Evolutionary conservation across 805 yeast genomes (phyloP).

Genomic region (Starmerella geochares): DNA sequence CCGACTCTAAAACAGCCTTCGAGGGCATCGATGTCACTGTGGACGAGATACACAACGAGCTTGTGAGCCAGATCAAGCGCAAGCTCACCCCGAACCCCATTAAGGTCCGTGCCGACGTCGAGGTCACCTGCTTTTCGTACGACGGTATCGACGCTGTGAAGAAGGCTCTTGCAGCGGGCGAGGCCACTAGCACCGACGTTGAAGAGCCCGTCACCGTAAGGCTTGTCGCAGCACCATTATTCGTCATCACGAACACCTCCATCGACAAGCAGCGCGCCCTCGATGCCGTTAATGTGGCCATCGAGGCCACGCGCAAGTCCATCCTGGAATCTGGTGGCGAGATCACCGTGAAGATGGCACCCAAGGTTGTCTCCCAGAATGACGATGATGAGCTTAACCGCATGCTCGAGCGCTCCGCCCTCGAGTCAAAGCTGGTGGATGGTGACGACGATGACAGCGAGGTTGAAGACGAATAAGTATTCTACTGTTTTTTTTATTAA

Average conservation of each 20-base stretch:
- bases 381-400: slow-evolving; percentile 98
- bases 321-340: slow-evolving; percentile 72
- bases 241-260: slow-evolving; percentile 85
- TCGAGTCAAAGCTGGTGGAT: slow-evolving; percentile 74
- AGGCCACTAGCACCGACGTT: slow-evolving; percentile 61
- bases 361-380: slow-evolving; percentile 96
- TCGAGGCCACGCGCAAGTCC: slow-evolving; percentile 58
- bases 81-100: slow-evolving; percentile 97
- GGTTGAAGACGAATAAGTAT: slow-evolving; percentile 27
- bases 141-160: slow-evolving; percentile 98
- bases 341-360: slow-evolving; percentile 91
- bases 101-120: slow-evolving; percentile 96
- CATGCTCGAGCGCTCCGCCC: slow-evolving; percentile 82
- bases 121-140: slow-evolving; percentile 91
- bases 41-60: slow-evolving; percentile 63
- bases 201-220: slow-evolving; percentile 83
- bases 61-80: slow-evolving; percentile 76
- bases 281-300: slow-evolving; percentile 65
- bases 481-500: slow-evolving; percentile 3
- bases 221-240: slow-evolving; percentile 94
- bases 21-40: slow-evolving; percentile 64
- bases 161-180: slow-evolving; percentile 78
- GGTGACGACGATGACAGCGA: slow-evolving; percentile 60
- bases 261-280: slow-evolving; percentile 86
- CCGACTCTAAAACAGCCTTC: slow-evolving; percentile 74